phyloP scores from a whole-genome alignment of 441 rosid genomes.

The Sinapis alba region DNA sequence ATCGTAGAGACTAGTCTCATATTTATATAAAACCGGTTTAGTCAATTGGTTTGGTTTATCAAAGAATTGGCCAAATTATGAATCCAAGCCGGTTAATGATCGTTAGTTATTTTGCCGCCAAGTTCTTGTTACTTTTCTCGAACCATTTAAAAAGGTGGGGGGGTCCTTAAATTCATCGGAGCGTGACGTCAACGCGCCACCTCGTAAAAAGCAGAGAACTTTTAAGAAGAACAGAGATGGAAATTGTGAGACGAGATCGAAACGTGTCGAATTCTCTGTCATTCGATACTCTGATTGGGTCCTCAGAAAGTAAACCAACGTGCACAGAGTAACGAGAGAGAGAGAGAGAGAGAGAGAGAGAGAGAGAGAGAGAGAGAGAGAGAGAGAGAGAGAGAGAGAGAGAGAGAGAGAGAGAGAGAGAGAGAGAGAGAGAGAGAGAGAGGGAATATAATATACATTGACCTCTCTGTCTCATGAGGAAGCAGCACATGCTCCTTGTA shows the following conservation, averaged over 20 bases:
- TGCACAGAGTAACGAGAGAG: slow-evolving; percentile 17
- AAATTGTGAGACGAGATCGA: slow-evolving; percentile 12
- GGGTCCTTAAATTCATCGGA: neutral
- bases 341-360: slow-evolving; percentile 17
- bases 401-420: no score
- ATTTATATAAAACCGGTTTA: neutral
- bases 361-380: no score
- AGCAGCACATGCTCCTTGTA: slow-evolving; percentile 57
- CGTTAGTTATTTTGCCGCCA: neutral
- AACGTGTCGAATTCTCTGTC: slow-evolving; percentile 32
- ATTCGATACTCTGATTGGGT: slow-evolving; percentile 36
- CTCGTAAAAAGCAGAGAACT: neutral
- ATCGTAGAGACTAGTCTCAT: neutral
- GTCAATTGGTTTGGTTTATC: neutral
- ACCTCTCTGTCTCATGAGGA: slow-evolving; percentile 53
- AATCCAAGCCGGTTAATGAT: neutral
- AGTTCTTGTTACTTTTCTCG: neutral
- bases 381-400: no score
- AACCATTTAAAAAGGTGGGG: neutral
- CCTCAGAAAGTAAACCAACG: slow-evolving; percentile 36
- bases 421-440: no score
- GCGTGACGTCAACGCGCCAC: slow-evolving; percentile 35
- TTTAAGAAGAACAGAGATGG: neutral
- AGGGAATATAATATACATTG: slow-evolving; percentile 52
- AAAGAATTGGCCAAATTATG: neutral